phyloP scores from a whole-genome alignment of 139 green algal genomes.

The Spirogloea muscicola region DNA sequence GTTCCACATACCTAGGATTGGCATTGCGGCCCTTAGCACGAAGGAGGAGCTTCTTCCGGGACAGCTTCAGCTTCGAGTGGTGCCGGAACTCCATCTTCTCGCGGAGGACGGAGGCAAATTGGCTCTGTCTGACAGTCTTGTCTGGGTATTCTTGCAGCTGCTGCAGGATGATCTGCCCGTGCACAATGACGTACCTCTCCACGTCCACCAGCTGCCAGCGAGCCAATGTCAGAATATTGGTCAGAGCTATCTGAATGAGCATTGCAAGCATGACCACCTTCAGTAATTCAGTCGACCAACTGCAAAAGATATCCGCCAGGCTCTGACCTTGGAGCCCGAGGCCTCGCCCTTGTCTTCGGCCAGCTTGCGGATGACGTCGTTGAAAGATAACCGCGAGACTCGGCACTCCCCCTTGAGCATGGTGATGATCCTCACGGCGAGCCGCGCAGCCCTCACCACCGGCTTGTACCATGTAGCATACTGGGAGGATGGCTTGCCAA shows the following conservation, averaged over 20 bases:
- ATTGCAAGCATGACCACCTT: too few species aligned
- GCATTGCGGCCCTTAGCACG: neutral
- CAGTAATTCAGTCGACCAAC: too few species aligned
- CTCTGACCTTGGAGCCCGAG: too few species aligned
- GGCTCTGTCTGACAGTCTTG: conserved; percentile 59
- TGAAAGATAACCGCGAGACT: conserved; percentile 71
- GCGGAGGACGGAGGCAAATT: conserved; percentile 69
- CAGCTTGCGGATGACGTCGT: conserved; percentile 63
- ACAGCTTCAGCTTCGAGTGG: conserved; percentile 79
- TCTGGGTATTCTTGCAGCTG: conserved; percentile 75
- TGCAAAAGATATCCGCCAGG: too few species aligned
- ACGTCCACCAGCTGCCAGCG: conserved; percentile 53
- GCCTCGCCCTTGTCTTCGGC: conserved; percentile 50
- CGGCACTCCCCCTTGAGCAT: conserved; percentile 48
- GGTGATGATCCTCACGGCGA: conserved; percentile 57
- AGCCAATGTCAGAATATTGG: too few species aligned
- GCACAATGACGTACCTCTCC: conserved; percentile 84
- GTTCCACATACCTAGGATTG: neutral
- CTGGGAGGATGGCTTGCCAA: conserved; percentile 37
- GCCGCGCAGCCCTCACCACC: conserved; percentile 65
- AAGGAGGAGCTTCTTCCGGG: conserved; percentile 13
- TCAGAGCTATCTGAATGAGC: too few species aligned
- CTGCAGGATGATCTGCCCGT: conserved; percentile 91
- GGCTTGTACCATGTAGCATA: conserved; percentile 79
- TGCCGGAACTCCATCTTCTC: conserved; percentile 64